Evolutionary conservation across 371 early-diverging fungal species (phyloP).

Genomic region (Nematocida ironsii): DNA sequence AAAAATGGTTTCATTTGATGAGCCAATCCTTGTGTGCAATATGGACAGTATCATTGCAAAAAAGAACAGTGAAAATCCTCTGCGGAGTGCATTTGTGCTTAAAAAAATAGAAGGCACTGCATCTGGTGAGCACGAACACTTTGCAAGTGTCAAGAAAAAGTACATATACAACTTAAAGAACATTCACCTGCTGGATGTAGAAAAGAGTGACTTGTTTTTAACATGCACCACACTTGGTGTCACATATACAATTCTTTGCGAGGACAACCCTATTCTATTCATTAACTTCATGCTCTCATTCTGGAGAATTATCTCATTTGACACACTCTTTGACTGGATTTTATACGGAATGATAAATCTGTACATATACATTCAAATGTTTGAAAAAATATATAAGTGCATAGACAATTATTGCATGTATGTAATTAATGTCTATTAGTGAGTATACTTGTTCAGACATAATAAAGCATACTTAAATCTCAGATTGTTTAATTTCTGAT

Average conservation of each 20-base stretch:
- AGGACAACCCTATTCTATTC: slow-evolving; percentile 34
- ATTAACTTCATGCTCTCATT: slow-evolving; percentile 68
- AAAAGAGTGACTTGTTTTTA: slow-evolving; percentile 11
- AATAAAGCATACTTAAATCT: no score
- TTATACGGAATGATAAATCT: slow-evolving; percentile 42
- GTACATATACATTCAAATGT: slow-evolving; percentile 54
- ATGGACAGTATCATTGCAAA: slow-evolving; percentile 25
- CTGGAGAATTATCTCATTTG: slow-evolving; percentile 69
- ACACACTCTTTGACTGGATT: slow-evolving; percentile 62
- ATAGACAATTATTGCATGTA: slow-evolving; percentile 59
- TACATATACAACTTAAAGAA: slow-evolving; percentile 35
- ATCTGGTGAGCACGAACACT: background rate
- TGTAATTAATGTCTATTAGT: slow-evolving; percentile 31
- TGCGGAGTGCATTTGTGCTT: slow-evolving; percentile 1
- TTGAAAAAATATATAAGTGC: slow-evolving; percentile 40
- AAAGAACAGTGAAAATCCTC: slow-evolving; percentile 4
- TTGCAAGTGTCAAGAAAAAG: slow-evolving; percentile 29
- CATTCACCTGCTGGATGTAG: slow-evolving; percentile 4
- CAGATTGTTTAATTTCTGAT: no score
- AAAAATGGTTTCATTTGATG: slow-evolving; percentile 15
- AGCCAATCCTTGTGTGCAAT: slow-evolving; percentile 18
- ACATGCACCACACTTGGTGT: slow-evolving; percentile 15
- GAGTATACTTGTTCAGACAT: no score
- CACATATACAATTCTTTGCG: slow-evolving; percentile 52
- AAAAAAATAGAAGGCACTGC: background rate